Percentiles rank a stretch among this genome's conserved stretches.
Conservation (phyloP, 306 rosid species). For the Castanea mollissima region DNA sequence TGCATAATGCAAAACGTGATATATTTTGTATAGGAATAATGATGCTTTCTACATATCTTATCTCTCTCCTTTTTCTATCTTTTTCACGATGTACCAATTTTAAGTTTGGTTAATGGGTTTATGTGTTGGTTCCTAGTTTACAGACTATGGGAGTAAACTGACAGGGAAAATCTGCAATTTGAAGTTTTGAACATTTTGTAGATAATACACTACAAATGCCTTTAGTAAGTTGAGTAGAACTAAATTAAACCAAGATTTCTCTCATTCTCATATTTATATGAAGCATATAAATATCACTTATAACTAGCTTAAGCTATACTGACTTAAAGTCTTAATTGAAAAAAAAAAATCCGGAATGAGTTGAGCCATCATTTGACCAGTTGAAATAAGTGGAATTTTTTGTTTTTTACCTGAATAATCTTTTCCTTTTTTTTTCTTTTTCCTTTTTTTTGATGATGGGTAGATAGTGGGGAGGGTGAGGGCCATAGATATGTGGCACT, state of each 20-base stretch:
- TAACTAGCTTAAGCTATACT: not conserved
- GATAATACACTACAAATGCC: not conserved
- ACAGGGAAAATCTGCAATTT: not conserved
- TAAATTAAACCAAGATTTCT: not conserved
- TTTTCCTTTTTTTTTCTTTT: too few species aligned
- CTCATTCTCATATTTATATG: not conserved
- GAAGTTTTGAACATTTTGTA: not conserved
- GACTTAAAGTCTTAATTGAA: not conserved
- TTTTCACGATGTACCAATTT: not conserved
- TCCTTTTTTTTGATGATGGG: too few species aligned
- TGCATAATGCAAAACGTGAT: not conserved
- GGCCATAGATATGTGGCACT: too few species aligned
- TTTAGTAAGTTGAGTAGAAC: not conserved
- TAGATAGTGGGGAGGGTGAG: too few species aligned
- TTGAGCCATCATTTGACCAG: too few species aligned
- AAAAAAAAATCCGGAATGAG: not conserved
- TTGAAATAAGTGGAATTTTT: too few species aligned
- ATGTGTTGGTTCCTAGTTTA: not conserved
- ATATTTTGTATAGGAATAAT: not conserved
- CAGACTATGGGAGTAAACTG: not conserved
- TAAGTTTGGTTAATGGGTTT: not conserved
- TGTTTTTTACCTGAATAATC: too few species aligned
- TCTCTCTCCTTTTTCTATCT: not conserved
- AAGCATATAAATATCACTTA: not conserved
- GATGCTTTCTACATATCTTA: not conserved